Base-by-base conservation (phyloP, 495 filamentous ascomycete species). In the Hyaloscypha finlandica region DNA sequence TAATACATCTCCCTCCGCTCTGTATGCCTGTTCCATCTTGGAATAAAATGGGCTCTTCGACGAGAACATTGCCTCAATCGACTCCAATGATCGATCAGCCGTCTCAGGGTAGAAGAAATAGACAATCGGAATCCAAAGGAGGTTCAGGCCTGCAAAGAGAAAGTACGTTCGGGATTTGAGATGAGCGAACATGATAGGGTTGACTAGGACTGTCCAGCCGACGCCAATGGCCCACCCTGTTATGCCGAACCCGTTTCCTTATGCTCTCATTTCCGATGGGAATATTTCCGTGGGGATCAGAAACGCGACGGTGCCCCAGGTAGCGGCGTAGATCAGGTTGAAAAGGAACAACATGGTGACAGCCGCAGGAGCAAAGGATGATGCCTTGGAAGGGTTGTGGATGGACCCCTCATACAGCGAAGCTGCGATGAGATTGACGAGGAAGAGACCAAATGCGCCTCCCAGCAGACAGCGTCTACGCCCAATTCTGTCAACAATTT, bases 161-260 rank as follows among this genome's bases (percentile, higher is more conserved):
- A 86, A 82, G 39, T 85, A 82, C 14, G 81, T 85, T 2, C 82
- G 61, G 45, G 51, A 68, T 58, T 68, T 62, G 42, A 76, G 45
- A 25, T 67, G 59, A 3, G 20, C 66, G 45, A 74, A 74, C 68
- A 73, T 76, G 55, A 66, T 60, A 5, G 64, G 64, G 56, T 60
- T 59, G 56, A 66, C 55, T 12, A 66, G 39, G 16, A 37, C 31
- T 29, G 56, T 59, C 64, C 56, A 66, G 20, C 64, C 84, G 11
- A 83, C 82, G 32, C 83, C 84, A 69, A 86, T 81, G 6, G 83
- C 84, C 83, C 83, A 86, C 3, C 83, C 84, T 20, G 82, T 84
- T 22, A 87, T 83, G 0, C 81, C 81, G 68, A 85, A 86, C 1
- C 82, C 82, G 71, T 86, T 85, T 2, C 83, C 84, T 67, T 86